phyloP scores from a whole-genome alignment of 257 asterid species.

The Ilex aquifolium region DNA sequence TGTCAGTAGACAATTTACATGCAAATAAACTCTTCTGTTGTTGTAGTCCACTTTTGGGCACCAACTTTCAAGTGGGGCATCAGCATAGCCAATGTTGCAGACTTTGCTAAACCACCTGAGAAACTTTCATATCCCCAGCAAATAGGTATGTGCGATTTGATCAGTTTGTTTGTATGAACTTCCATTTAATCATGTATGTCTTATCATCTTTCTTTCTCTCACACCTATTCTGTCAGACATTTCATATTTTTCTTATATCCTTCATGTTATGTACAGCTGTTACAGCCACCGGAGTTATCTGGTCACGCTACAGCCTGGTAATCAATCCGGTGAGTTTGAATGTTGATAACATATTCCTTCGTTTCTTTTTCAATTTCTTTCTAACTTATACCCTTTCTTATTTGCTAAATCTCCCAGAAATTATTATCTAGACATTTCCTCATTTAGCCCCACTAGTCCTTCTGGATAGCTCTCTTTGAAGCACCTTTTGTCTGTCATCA shows the following conservation, averaged over 20 bases:
- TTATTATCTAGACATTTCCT: background rate
- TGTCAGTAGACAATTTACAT: background rate
- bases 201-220: constrained; percentile 6
- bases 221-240: too few species aligned
- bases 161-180: too few species aligned
- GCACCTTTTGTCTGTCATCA: background rate
- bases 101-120: constrained; percentile 60
- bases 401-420: background rate
- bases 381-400: background rate
- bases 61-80: constrained; percentile 86
- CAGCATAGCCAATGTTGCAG: constrained; percentile 67
- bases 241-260: background rate
- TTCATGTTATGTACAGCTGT: constrained; percentile 39
- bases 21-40: background rate
- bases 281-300: constrained; percentile 63
- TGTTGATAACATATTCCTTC: background rate
- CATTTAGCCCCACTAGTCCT: background rate
- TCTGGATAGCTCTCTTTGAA: too few species aligned
- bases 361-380: background rate
- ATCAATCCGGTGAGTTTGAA: constrained; percentile 45
- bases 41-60: constrained; percentile 18
- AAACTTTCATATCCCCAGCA: constrained; percentile 67
- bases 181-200: too few species aligned
- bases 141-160: constrained; percentile 34
- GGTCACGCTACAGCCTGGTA: constrained; percentile 76